Evolutionary conservation across 352 stramenopile genomes (phyloP).

Genomic region (Pythium monospermum): DNA sequence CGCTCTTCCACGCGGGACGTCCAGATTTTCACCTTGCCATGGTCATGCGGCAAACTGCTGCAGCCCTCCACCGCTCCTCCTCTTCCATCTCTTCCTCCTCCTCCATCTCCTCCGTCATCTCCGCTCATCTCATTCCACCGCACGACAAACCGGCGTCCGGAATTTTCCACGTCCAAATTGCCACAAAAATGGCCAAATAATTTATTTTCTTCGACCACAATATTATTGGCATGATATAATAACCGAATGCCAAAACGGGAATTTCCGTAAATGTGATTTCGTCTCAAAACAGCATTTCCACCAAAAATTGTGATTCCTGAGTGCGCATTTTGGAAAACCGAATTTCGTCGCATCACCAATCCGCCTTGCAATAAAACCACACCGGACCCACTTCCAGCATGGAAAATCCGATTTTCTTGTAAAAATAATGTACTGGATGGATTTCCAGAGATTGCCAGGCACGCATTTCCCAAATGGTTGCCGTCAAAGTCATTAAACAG

Average conservation of each 20-base stretch:
- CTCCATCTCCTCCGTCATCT: too few species aligned
- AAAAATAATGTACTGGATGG: slow-evolving; percentile 39
- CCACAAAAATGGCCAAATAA: slow-evolving; percentile 61
- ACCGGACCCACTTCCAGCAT: slow-evolving; percentile 46
- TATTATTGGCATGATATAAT: slow-evolving; percentile 59
- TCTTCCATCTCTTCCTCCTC: slow-evolving; percentile 29
- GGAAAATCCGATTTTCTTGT: slow-evolving; percentile 53
- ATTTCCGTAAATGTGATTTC: slow-evolving; percentile 65
- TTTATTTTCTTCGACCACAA: slow-evolving; percentile 74
- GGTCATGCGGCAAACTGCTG: slow-evolving; percentile 45
- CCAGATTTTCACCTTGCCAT: slow-evolving; percentile 38
- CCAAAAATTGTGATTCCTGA: slow-evolving; percentile 52
- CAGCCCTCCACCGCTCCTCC: too few species aligned
- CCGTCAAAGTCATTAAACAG: slow-evolving; percentile 70
- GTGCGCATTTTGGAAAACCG: slow-evolving; percentile 45
- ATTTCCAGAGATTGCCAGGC: slow-evolving; percentile 47
- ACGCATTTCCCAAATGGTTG: slow-evolving; percentile 57
- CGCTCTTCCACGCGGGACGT: slow-evolving; percentile 35
- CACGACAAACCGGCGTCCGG: slow-evolving; percentile 67
- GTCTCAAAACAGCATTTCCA: slow-evolving; percentile 52
- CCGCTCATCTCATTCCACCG: slow-evolving; percentile 72
- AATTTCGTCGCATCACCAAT: slow-evolving; percentile 57
- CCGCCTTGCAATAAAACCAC: slow-evolving; percentile 51
- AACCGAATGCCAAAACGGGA: slow-evolving; percentile 65
- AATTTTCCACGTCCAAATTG: slow-evolving; percentile 73